Evolutionary conservation across 257 asterid species (phyloP).

Genomic region (Misopates orontium): DNA sequence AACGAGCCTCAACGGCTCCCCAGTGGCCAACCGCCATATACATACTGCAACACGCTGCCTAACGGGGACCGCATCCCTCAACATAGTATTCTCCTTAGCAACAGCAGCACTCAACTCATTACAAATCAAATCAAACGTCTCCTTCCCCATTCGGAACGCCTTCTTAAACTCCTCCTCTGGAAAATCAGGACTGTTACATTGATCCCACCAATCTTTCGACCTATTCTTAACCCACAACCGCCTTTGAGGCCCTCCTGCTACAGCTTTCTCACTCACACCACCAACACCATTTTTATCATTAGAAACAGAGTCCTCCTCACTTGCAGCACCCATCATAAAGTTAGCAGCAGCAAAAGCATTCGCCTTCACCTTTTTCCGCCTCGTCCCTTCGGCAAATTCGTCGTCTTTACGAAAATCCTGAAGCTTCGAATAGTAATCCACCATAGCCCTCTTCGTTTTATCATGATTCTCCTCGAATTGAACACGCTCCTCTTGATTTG

Average conservation of each 20-base stretch:
- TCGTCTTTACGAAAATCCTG: constrained; percentile 42
- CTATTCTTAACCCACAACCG: constrained; percentile 91
- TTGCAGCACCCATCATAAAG: constrained; percentile 22
- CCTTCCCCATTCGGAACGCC: constrained; percentile 92
- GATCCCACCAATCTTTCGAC: constrained; percentile 97
- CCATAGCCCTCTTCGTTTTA: constrained; percentile 48
- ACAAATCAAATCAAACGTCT: constrained; percentile 81
- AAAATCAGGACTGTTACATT: constrained; percentile 83
- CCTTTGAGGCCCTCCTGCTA: constrained; percentile 52
- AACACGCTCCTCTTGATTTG: constrained; percentile 46
- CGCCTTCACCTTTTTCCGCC: constrained; percentile 49
- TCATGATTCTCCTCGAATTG: constrained; percentile 52
- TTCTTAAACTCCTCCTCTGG: constrained; percentile 83
- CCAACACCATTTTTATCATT: background rate
- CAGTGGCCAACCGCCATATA: constrained; percentile 96
- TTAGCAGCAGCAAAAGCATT: constrained; percentile 31
- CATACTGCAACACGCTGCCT: constrained; percentile 91
- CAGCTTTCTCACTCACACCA: constrained; percentile 13
- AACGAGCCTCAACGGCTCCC: constrained; percentile 87
- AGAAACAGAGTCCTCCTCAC: constrained; percentile 26
- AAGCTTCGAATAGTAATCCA: constrained; percentile 56
- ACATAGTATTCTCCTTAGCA: constrained; percentile 85
- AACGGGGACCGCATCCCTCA: constrained; percentile 92
- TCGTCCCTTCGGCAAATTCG: constrained; percentile 43
- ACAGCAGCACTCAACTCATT: constrained; percentile 69